Percentiles rank a stretch among this genome's conserved stretches.
Conservation (phyloP, 1,284 basidiomycete genomes). For the Vanrija sp. region DNA sequence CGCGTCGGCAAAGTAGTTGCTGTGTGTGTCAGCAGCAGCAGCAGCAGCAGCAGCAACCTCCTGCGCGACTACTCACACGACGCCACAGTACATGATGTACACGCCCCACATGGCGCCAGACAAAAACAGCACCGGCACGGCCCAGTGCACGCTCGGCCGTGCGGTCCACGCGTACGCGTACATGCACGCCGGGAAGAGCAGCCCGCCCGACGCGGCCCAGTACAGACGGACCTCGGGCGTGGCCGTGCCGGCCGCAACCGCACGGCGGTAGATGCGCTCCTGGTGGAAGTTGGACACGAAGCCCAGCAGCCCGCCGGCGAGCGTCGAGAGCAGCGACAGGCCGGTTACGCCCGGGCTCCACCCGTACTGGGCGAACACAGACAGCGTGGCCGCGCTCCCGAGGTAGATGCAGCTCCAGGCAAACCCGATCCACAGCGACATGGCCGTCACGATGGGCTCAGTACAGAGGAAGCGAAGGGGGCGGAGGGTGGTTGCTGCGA, state of each 20-base stretch:
- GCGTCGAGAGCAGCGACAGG: constrained; percentile 31
- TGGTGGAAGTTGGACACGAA: constrained; percentile 61
- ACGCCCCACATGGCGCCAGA: constrained; percentile 33
- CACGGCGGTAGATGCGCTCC: constrained; percentile 35
- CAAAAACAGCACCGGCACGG: constrained; percentile 34
- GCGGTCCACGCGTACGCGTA: constrained; percentile 45
- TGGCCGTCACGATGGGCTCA: constrained; percentile 52
- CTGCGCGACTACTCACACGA: constrained; percentile 34
- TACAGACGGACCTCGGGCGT: constrained; percentile 53
- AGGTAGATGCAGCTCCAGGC: constrained; percentile 46
- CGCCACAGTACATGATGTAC: constrained; percentile 39
- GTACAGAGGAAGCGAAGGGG: constrained; percentile 46
- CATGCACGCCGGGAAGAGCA: constrained; percentile 43
- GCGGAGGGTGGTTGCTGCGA: constrained; percentile 31
- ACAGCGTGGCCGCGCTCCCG: constrained; percentile 28
- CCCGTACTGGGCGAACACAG: constrained; percentile 42
- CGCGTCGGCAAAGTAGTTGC: constrained; percentile 45
- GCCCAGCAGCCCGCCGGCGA: constrained; percentile 63
- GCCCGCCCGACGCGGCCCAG: constrained; percentile 43
- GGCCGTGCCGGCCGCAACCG: constrained; percentile 41
- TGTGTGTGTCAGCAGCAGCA: constrained; percentile 2
- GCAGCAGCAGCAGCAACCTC: background rate
- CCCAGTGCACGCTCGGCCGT: constrained; percentile 32
- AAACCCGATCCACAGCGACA: constrained; percentile 51
- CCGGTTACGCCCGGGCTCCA: constrained; percentile 33